These are phyloP conservation scores for Escovopsis sp. DNA, from an alignment of 2,329 filamentous ascomycete species.

Conservation along the genomic window DNA sequence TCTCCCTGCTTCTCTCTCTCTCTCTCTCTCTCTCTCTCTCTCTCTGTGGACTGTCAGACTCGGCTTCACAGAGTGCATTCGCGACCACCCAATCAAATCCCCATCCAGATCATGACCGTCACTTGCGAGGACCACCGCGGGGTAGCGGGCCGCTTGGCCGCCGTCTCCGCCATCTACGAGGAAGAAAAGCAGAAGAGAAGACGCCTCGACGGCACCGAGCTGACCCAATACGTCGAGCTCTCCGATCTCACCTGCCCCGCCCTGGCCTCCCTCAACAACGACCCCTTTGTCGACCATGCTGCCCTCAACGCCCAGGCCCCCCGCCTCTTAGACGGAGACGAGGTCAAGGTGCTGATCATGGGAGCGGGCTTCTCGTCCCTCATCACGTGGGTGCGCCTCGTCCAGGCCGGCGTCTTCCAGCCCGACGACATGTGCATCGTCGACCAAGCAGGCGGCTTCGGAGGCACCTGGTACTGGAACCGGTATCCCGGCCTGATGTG, in stretches of 20 bases:
- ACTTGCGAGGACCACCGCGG: too few species aligned
- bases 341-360: slow-evolving; percentile 17
- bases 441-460: slow-evolving; percentile 29
- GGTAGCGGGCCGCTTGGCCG: too few species aligned
- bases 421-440: slow-evolving; percentile 25
- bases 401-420: slow-evolving; percentile 10
- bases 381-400: slow-evolving; percentile 14
- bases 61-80: too few species aligned
- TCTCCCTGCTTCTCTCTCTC: too few species aligned
- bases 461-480: slow-evolving; percentile 39
- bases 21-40: too few species aligned
- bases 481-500: slow-evolving; percentile 36
- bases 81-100: too few species aligned
- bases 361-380: slow-evolving; percentile 23
- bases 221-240: slow-evolving; percentile 18
- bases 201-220: slow-evolving; percentile 14
- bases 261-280: slow-evolving; percentile 13
- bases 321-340: slow-evolving; percentile 13
- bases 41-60: too few species aligned
- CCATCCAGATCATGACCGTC: too few species aligned
- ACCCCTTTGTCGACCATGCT: slow-evolving; percentile 22
- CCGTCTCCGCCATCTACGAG: slow-evolving; percentile 9
- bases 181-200: slow-evolving; percentile 21
- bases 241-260: slow-evolving; percentile 10
- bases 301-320: slow-evolving; percentile 13